These are phyloP conservation scores for Nothopassalora personata DNA, from an alignment of 2,329 filamentous ascomycete genomes.

Conservation along the genomic window DNA sequence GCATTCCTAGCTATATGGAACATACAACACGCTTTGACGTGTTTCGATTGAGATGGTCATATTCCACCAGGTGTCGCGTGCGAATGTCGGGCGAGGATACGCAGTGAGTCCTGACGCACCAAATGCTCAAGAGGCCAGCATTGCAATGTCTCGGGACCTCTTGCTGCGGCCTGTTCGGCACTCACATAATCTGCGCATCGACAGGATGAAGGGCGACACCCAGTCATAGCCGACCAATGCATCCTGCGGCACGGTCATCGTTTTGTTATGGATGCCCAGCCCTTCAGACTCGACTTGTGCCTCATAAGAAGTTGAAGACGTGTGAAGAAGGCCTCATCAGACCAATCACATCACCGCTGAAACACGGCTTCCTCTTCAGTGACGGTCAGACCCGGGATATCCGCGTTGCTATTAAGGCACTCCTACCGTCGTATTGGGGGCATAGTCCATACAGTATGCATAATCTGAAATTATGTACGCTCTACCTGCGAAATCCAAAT, in stretches of 20 bases:
- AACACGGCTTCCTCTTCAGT: background rate
- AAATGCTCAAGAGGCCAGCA: background rate
- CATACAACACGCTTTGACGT: background rate
- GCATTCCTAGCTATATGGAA: background rate
- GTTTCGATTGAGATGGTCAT: background rate
- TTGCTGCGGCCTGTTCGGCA: background rate
- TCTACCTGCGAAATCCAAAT: too few relatives aligned
- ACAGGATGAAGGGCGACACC: background rate
- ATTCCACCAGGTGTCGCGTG: too few relatives aligned
- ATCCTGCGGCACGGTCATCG: background rate
- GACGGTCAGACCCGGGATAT: background rate
- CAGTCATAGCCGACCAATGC: background rate
- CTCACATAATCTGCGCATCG: background rate
- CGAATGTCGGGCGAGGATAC: too few relatives aligned
- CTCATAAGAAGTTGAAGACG: background rate
- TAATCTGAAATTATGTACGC: too few relatives aligned
- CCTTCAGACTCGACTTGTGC: background rate
- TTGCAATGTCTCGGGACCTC: too few relatives aligned
- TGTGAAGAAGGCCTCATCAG: background rate
- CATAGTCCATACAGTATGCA: too few relatives aligned
- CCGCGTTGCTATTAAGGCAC: too few relatives aligned
- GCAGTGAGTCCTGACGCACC: too few relatives aligned
- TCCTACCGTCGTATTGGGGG: too few relatives aligned
- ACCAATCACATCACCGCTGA: background rate
- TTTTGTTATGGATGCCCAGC: background rate